Conservation (phyloP, 2,329 filamentous ascomycete species). For the Fusarium sp. region DNA sequence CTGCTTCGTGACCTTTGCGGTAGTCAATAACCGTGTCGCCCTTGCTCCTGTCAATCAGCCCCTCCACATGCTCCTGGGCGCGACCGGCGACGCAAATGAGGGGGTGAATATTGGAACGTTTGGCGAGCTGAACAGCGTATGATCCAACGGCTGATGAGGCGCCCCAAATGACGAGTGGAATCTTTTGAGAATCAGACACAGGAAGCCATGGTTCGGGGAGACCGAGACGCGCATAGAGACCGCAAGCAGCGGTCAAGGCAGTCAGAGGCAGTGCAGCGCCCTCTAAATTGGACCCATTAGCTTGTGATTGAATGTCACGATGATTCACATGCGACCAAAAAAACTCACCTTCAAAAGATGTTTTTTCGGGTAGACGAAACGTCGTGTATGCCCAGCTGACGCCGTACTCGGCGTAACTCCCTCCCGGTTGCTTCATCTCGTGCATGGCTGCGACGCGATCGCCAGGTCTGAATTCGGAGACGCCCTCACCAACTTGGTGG, state of each 20-base stretch:
- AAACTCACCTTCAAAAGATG: constrained; percentile 3
- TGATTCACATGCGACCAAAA: background rate
- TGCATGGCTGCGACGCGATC: constrained; percentile 31
- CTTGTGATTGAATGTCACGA: background rate
- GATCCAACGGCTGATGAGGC: constrained; percentile 29
- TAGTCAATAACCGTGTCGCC: constrained; percentile 30
- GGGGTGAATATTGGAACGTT: constrained; percentile 20
- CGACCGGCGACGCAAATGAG: constrained; percentile 29
- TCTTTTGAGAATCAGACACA: background rate
- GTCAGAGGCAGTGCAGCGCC: constrained; percentile 16
- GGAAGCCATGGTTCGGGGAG: constrained; percentile 11
- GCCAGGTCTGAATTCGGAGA: constrained; percentile 20
- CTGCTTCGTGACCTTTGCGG: background rate
- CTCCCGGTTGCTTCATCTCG: constrained; percentile 18
- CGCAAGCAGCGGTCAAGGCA: constrained; percentile 19
- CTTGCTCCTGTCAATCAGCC: constrained; percentile 9
- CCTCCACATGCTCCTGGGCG: constrained; percentile 17
- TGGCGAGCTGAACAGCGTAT: constrained; percentile 17
- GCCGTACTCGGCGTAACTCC: constrained; percentile 28
- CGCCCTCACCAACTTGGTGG: constrained; percentile 7
- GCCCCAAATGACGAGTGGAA: constrained; percentile 21
- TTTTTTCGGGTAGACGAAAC: constrained; percentile 12
- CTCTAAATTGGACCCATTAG: constrained; percentile 9
- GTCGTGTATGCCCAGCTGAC: constrained; percentile 22
- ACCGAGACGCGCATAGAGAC: constrained; percentile 5